phyloP scores from a whole-genome alignment of 2,329 filamentous ascomycete genomes.

The Colletotrichum destructivum region DNA sequence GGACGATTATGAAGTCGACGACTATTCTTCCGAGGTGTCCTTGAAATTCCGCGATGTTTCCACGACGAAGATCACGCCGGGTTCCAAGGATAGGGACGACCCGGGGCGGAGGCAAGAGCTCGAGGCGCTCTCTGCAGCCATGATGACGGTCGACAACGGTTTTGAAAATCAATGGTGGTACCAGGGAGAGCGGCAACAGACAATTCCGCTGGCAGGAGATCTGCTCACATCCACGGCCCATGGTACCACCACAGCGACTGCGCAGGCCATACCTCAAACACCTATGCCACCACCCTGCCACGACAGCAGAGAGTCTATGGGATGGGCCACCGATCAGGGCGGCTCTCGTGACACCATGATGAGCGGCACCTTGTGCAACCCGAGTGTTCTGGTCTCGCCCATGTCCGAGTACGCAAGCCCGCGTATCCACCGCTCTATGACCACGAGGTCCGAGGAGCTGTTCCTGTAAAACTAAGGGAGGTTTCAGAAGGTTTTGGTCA shows the following conservation, averaged over 20 bases:
- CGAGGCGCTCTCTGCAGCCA: constrained; percentile 65
- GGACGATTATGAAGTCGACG: constrained; percentile 25
- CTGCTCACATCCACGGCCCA: constrained; percentile 43
- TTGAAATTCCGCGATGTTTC: constrained; percentile 40
- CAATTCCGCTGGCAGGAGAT: constrained; percentile 46
- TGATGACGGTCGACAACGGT: constrained; percentile 72
- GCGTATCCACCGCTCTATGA: constrained; percentile 53
- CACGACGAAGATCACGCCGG: background rate
- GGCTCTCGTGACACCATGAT: constrained; percentile 34
- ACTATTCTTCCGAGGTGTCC: constrained; percentile 36
- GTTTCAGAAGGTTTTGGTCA: background rate
- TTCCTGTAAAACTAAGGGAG: constrained; percentile 46
- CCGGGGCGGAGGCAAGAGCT: constrained; percentile 53
- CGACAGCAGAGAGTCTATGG: constrained; percentile 44
- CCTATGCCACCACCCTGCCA: constrained; percentile 9
- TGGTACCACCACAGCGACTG: constrained; percentile 8
- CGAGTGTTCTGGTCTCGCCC: constrained; percentile 53
- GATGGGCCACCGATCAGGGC: constrained; percentile 47
- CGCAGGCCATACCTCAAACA: constrained; percentile 17
- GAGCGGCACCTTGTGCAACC: constrained; percentile 30
- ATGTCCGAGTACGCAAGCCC: constrained; percentile 51
- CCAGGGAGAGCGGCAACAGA: constrained; percentile 56
- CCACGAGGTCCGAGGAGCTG: constrained; percentile 61
- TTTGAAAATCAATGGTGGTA: constrained; percentile 74
- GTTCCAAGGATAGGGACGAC: constrained; percentile 28